These are phyloP conservation scores for Daldinia grandis DNA, from an alignment of 495 filamentous ascomycete species.

Conservation along the genomic window DNA sequence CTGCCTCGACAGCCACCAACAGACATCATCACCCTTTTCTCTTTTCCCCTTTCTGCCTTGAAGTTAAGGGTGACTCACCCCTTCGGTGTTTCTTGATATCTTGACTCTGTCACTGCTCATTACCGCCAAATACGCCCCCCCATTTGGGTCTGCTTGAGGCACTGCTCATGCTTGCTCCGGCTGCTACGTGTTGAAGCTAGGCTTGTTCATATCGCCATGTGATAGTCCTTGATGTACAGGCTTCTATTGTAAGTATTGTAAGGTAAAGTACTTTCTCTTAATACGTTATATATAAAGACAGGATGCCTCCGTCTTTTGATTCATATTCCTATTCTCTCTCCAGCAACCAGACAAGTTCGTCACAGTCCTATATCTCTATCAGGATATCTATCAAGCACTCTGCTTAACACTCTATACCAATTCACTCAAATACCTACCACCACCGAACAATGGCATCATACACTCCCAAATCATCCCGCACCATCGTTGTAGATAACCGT, in stretches of 20 bases:
- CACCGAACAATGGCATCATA: conserved; percentile 10
- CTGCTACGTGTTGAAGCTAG: conserved; percentile 14
- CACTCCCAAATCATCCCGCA: conserved; percentile 1
- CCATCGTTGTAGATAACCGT: conserved; percentile 13
- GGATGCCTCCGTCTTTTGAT: conserved; percentile 7
- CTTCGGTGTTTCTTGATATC: conserved; percentile 25
- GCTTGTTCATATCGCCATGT: conserved; percentile 1
- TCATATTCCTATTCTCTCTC: conserved; percentile 5
- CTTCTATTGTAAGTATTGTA: conserved; percentile 3
- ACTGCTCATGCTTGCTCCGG: conserved; percentile 24
- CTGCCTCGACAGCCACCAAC: conserved; percentile 21
- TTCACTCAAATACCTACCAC: not conserved
- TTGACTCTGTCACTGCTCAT: conserved; percentile 13
- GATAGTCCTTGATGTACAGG: conserved; percentile 15
- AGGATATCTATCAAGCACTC: not conserved
- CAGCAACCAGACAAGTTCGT: conserved; percentile 8
- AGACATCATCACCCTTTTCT: conserved; percentile 7
- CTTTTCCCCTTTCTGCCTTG: conserved; percentile 30
- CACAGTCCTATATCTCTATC: conserved; percentile 1
- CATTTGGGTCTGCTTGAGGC: conserved; percentile 34
- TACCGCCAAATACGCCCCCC: conserved; percentile 22
- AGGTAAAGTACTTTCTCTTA: conserved; percentile 15
- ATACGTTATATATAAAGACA: conserved; percentile 4
- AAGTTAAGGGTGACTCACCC: conserved; percentile 32
- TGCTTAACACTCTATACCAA: not conserved